Base-by-base conservation (phyloP, 169 alveolate genomes). In the Eimeria brunetti region DNA sequence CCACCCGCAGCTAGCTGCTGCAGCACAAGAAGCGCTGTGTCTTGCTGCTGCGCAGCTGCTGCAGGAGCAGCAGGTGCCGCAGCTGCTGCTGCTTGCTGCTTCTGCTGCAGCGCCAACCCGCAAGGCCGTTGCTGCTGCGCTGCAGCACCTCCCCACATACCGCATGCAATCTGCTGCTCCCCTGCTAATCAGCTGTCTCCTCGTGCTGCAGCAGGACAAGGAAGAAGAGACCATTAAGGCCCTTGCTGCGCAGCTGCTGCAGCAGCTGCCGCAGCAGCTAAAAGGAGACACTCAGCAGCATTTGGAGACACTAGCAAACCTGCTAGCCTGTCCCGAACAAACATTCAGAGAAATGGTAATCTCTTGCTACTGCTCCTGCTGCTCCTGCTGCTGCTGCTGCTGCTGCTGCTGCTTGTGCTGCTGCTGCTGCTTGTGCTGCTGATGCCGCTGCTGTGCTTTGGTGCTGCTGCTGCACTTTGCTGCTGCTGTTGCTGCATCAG, bases 41-140 rank as follows among this genome's bases (percentile, higher is more conserved):
- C 67, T 78, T 49, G 88, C 88, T 49, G 88, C 88, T 46, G 88
- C 20, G 3, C 38, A 46, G 67, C 64, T 78, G 88, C 67, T 78
- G 88, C 67, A 78, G 64, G 41, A 78, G 88, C 88, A 78, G 88
- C 88, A 78, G 88, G 41, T 78, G 67, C 67, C 3, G 88, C 88
- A 78, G 88, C 67, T 78, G 88, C 58, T 78, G 58, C 88, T 46
- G 67, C 88, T 78, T 14, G 88, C 88, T 22, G 62, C 88, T 14
- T 38, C 64, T 1, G 88, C 41, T 2, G 20, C 67, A 41, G 58
- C 64, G 20, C 14, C 88, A 41, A 78, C 88, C 2, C 33, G 88
- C 18, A 78, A 49, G 88, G 88, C 88, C 2, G 88, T 46, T 49
- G 88, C 88, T 78, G 88, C 88, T 78, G 88, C 88, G 67, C 88